Conservation (phyloP, 2,329 filamentous ascomycete genomes). For the Monilinia fructigena region DNA sequence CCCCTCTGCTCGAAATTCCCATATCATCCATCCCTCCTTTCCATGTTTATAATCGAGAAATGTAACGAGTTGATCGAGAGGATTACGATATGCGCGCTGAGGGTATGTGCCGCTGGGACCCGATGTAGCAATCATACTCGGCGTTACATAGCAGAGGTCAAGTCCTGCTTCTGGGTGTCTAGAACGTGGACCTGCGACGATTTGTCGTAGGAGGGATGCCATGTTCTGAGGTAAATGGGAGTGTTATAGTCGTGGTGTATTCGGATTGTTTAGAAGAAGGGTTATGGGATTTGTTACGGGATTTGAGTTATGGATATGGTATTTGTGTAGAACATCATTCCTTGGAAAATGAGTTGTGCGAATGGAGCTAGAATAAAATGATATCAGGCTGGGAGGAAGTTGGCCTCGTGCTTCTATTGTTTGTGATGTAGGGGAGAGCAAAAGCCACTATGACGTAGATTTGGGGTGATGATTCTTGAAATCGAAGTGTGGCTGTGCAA, state of each 20-base stretch:
- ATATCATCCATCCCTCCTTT: slow-evolving; percentile 79
- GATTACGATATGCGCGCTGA: slow-evolving; percentile 89
- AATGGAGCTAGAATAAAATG: neutral
- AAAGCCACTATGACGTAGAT: slow-evolving; percentile 13
- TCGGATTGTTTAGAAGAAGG: neutral
- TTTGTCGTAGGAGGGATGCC: slow-evolving; percentile 81
- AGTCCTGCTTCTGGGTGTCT: slow-evolving; percentile 84
- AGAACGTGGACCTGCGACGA: slow-evolving; percentile 83
- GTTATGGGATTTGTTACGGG: neutral
- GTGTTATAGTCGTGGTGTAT: neutral
- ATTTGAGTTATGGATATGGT: neutral
- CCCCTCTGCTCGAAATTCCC: slow-evolving; percentile 96
- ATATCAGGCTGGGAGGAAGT: slow-evolving; percentile 11
- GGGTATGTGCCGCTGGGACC: slow-evolving; percentile 88
- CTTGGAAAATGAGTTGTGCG: neutral
- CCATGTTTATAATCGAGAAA: slow-evolving; percentile 87
- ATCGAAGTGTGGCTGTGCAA: slow-evolving; percentile 1
- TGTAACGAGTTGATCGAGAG: slow-evolving; percentile 78
- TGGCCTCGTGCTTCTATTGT: neutral
- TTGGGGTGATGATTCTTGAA: slow-evolving; percentile 2
- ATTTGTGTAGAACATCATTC: slow-evolving; percentile 7
- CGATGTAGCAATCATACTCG: slow-evolving; percentile 69
- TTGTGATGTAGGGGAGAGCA: neutral
- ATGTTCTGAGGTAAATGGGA: slow-evolving; percentile 41
- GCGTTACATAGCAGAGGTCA: slow-evolving; percentile 93